phyloP scores from a whole-genome alignment of 306 rosid species.

The Erythrophleum fordii region DNA sequence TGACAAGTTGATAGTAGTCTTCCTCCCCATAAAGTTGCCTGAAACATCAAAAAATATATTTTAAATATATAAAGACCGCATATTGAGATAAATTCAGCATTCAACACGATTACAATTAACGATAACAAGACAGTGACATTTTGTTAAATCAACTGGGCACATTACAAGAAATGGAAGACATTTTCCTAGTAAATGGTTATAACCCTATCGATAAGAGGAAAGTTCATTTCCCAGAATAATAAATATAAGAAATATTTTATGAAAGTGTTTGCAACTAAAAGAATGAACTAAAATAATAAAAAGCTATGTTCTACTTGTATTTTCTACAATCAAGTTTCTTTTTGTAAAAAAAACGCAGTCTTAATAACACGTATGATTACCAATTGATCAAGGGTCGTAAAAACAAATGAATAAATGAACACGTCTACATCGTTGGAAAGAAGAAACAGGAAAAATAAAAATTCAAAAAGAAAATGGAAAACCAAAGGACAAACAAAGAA shows the following conservation, averaged over 20 bases:
- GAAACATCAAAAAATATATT: slow-evolving; percentile 34
- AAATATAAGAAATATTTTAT: not conserved
- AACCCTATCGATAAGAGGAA: not conserved
- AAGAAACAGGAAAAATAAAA: not conserved
- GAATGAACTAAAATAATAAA: too few species aligned
- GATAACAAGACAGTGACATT: not conserved
- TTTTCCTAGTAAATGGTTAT: not conserved
- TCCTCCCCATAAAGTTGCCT: slow-evolving; percentile 68
- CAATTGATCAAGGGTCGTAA: not conserved
- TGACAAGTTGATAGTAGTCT: slow-evolving; percentile 53
- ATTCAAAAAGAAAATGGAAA: not conserved
- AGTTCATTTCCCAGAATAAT: not conserved
- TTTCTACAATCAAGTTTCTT: too few species aligned
- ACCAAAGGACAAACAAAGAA: not conserved
- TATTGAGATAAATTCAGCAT: not conserved
- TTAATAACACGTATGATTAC: not conserved
- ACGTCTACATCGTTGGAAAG: not conserved
- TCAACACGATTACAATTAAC: not conserved
- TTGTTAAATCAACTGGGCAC: not conserved
- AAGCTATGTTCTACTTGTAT: too few species aligned
- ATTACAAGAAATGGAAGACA: not conserved
- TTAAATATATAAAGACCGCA: not conserved
- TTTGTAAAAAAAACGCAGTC: too few species aligned
- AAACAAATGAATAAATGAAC: not conserved
- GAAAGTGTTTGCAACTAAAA: not conserved